Evolutionary conservation across 75 land plant species (phyloP).

Genomic region (Isoetes taiwanensis): DNA sequence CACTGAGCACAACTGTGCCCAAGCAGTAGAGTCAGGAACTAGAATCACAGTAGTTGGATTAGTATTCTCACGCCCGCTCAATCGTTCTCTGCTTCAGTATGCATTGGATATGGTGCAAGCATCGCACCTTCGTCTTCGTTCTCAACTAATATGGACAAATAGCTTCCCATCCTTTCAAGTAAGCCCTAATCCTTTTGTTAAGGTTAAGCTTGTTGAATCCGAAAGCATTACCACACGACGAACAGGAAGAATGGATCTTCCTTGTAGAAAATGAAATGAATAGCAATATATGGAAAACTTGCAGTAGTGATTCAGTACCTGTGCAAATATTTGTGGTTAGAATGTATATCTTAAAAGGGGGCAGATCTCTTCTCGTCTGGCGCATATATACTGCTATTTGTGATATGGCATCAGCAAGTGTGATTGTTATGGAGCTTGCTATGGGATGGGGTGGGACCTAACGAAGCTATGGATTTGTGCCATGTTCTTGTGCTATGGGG

Average conservation of each 20-base stretch:
- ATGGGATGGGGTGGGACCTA: too few species aligned
- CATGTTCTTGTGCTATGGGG: too few species aligned
- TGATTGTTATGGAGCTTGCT: conserved; percentile 43
- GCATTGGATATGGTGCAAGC: conserved; percentile 30
- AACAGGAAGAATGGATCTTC: conserved; percentile 14
- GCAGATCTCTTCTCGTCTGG: conserved; percentile 25
- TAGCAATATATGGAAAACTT: conserved; percentile 42
- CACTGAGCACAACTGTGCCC: conserved; percentile 81
- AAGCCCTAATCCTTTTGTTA: conserved; percentile 17
- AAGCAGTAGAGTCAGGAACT: conserved; percentile 66
- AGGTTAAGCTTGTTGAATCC: conserved; percentile 23
- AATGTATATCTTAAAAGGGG: conserved; percentile 8
- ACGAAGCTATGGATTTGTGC: too few species aligned
- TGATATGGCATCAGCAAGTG: conserved; percentile 62
- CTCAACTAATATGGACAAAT: conserved; percentile 43
- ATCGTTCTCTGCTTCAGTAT: conserved; percentile 21
- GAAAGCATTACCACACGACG: too few species aligned
- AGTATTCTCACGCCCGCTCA: conserved; percentile 36
- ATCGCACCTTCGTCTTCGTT: conserved; percentile 47
- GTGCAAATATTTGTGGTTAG: conserved; percentile 20
- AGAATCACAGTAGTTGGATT: conserved; percentile 66
- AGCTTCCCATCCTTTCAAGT: conserved; percentile 31
- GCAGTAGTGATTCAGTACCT: conserved; percentile 10
- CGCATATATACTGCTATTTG: conserved; percentile 67
- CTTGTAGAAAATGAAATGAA: conserved; percentile 57